Base-by-base conservation (phyloP, 2,329 filamentous ascomycete species). In the Fusarium pseudocircinatum region DNA sequence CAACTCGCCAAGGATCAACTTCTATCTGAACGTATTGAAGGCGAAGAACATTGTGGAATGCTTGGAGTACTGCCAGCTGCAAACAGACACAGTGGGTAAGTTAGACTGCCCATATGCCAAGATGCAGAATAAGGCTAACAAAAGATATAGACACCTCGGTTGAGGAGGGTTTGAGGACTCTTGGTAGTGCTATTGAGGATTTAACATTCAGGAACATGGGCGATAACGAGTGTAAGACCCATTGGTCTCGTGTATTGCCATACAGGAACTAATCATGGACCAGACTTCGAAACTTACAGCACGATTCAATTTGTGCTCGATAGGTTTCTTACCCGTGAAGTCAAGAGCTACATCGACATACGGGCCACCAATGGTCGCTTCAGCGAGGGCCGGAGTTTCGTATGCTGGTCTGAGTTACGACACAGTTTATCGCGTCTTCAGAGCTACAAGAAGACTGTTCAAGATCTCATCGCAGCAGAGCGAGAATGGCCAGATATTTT, bases 401-500 rank as follows among this genome's bases (percentile, higher is more conserved):
- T 59, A 14, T 76, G 74, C 43, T 81, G 80, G 80, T 72, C 71
- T 4, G 78, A 82, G n/a, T 53, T 82, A 4, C 74, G 78, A 6
- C 80, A 82, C 37, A 67, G 47, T 20, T 13, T 80, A 14, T 74
- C 73, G 2, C 78, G 80, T 1, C 73, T 82, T 1, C 56, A 60
- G 3, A 73, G 75, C 12, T 81, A 80, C 43, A 56, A 74, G 4
- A 54, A 50, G 11, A 71, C 73, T 0, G 67, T 75, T 0, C 28
- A 69, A 11, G 67, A 57, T 3, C 70, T 82, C 1, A 63, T 79
- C 12, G 44, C 70, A 5, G 74, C 77, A 0, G 66, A 73, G 20
- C 14, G 32, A 0, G 57, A 69, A 7, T 83, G 81, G 78, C 77
- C 78, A 1, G 67, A 69, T 8, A 67, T 84, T 1, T 84, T 83